Base-by-base conservation (phyloP, 441 rosid genomes). In the Adansonia rubrostipa region DNA sequence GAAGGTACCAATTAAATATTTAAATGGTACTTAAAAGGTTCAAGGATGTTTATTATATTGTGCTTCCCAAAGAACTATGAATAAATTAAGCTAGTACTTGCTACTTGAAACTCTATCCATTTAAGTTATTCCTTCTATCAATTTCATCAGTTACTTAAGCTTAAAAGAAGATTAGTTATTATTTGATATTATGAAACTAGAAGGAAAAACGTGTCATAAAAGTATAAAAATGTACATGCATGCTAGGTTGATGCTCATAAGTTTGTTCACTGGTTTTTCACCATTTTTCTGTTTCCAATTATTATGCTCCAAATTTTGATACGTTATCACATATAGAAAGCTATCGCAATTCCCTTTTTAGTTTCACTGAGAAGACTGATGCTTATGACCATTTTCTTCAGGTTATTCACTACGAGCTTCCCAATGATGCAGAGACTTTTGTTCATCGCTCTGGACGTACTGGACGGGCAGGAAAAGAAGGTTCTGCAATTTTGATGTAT, bases 361-460 rank as follows among this genome's bases (percentile, higher is more conserved):
- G 42, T 51, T 76, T 56, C 50, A 53, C 58, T 82, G 24, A 71
- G 47, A 80, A 78, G 69, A 78, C 62, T 82, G 66, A 80, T 64
- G 48, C 75, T 77, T 65, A 79, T 73, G 51, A 62, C 3, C 51
- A 40, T 58, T 24, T 72, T 78, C 53, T 79, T 65, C 92, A 96
- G 99, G 48, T 96, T 73, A 94, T 96, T 85, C 98, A 96, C 84
- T 96, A 91, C 75, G 98, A 96, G 80, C 97, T 96, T 86, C 99
- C 99, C 45, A 96, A 96, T 86, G 99, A 94, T 79, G 86, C 98
- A 10, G 99, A 96, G 86, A 93, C 98, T 56, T 95, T 95, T 89
- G 99, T 95, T 82, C 99, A 93, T 80, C 96, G 99, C 71, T 95
- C 99, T 82, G 99, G 98, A 42, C 98, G 98, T 81, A 95, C 99